These are phyloP conservation scores for Russula abietina DNA, from an alignment of 768 basidiomycete genomes.

Conservation along the genomic window DNA sequence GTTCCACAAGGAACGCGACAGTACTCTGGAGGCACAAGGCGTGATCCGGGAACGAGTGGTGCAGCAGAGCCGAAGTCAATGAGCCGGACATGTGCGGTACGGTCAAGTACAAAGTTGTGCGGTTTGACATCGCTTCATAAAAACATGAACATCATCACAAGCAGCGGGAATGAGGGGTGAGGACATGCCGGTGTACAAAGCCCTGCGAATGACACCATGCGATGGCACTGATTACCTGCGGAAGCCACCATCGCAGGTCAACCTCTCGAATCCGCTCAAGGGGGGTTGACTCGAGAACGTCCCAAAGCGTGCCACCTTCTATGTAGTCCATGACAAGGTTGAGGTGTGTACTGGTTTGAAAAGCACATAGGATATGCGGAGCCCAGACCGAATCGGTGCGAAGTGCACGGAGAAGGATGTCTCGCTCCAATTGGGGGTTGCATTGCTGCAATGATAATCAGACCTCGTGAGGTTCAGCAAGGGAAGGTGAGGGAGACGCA, in stretches of 20 bases:
- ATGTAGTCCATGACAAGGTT: conserved; percentile 81
- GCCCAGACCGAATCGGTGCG: conserved; percentile 52
- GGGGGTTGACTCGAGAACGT: conserved; percentile 72
- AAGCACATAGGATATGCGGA: conserved; percentile 82
- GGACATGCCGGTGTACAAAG: conserved; percentile 76
- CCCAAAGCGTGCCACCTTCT: conserved; percentile 84
- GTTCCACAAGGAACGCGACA: conserved; percentile 86
- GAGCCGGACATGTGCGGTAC: conserved; percentile 61
- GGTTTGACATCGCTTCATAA: conserved; percentile 83
- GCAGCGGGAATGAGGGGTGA: neutral
- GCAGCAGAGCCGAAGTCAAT: conserved; percentile 96
- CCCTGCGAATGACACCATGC: conserved; percentile 88
- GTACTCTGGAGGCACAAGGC: conserved; percentile 51
- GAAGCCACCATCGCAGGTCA: conserved; percentile 82
- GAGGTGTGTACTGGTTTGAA: conserved; percentile 68
- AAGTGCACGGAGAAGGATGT: conserved; percentile 62
- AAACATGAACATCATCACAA: neutral
- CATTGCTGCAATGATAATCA: conserved; percentile 64
- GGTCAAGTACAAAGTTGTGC: conserved; percentile 84
- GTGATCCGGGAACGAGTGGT: conserved; percentile 58
- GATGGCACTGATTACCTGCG: conserved; percentile 77
- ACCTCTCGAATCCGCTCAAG: conserved; percentile 53
- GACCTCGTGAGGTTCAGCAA: neutral
- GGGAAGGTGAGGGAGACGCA: conserved; percentile 35
- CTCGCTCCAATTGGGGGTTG: conserved; percentile 72